These are phyloP conservation scores for Brasilioporus rufonigricans DNA, from an alignment of 768 basidiomycete genomes.

Conservation along the genomic window DNA sequence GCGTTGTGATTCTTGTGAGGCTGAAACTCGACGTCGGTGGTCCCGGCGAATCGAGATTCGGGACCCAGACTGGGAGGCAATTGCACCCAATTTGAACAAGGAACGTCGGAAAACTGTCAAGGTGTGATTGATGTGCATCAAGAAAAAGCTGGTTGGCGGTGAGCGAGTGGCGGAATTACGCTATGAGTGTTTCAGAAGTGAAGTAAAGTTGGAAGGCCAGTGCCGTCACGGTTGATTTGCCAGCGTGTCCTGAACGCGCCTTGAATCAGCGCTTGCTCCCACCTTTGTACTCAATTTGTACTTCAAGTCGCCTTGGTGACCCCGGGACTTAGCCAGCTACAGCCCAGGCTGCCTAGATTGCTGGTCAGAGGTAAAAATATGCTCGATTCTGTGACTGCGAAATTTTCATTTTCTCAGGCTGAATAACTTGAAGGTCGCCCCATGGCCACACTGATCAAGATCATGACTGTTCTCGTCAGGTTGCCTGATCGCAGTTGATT, in stretches of 20 bases:
- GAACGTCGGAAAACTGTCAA: background rate
- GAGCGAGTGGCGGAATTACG: background rate
- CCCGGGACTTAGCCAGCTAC: background rate
- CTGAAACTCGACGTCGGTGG: background rate
- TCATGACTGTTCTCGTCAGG: too few species aligned
- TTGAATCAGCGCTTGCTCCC: too few species aligned
- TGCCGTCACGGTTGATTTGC: background rate
- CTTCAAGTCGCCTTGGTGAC: background rate
- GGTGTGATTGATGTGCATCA: conserved; percentile 1
- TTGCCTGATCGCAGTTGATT: background rate
- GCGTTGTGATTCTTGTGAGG: background rate
- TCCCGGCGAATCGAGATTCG: background rate
- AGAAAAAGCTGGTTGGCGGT: conserved; percentile 2
- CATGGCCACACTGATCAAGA: background rate
- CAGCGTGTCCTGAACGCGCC: background rate
- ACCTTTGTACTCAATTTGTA: conserved; percentile 1
- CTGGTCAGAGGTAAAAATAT: too few species aligned
- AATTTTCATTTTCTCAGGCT: background rate
- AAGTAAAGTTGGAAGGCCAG: background rate
- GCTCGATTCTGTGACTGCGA: background rate
- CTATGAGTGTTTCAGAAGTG: background rate
- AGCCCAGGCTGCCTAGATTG: background rate
- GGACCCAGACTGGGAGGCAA: background rate
- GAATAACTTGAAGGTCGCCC: background rate
- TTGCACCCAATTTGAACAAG: background rate